Evolutionary conservation across 371 early-diverging fungal species (phyloP).

Genomic region (Mortierella sp.): DNA sequence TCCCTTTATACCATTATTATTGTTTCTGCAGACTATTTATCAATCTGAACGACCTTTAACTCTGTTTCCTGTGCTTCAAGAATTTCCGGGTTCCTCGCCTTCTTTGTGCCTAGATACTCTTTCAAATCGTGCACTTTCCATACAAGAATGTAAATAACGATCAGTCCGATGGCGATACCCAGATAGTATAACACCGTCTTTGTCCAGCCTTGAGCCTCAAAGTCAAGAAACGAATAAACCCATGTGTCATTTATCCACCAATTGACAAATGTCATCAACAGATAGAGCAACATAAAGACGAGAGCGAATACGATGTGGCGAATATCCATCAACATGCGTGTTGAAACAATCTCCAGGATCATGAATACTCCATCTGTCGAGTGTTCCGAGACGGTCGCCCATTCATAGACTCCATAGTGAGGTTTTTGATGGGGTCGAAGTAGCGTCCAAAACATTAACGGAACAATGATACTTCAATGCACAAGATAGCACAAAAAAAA

Average conservation of each 20-base stretch:
- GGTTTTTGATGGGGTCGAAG: conserved; percentile 8
- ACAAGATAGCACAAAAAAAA: not conserved
- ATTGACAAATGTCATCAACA: conserved; percentile 19
- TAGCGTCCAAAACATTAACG: conserved; percentile 23
- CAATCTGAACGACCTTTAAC: too few species aligned
- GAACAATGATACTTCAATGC: conserved; percentile 14
- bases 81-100: conserved; percentile 16
- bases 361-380: conserved; percentile 14
- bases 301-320: conserved; percentile 23
- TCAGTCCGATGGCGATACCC: conserved; percentile 4
- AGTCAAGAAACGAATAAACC: conserved; percentile 30
- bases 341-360: conserved; percentile 20
- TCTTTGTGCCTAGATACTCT: conserved; percentile 6
- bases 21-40: too few species aligned
- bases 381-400: conserved; percentile 33
- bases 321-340: conserved; percentile 22
- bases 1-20: not conserved
- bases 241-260: conserved; percentile 15
- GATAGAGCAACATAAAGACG: conserved; percentile 11
- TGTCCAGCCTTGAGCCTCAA: conserved; percentile 13
- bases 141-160: not conserved
- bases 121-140: conserved; percentile 28
- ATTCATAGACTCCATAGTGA: conserved; percentile 22
- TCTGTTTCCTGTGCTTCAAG: not conserved
- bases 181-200: conserved; percentile 3